Percentiles rank a stretch among this genome's conserved stretches.
These are phyloP conservation scores for Sporobolomyces phaffii DNA, from an alignment of 768 basidiomycete genomes.

Conservation along the genomic window DNA sequence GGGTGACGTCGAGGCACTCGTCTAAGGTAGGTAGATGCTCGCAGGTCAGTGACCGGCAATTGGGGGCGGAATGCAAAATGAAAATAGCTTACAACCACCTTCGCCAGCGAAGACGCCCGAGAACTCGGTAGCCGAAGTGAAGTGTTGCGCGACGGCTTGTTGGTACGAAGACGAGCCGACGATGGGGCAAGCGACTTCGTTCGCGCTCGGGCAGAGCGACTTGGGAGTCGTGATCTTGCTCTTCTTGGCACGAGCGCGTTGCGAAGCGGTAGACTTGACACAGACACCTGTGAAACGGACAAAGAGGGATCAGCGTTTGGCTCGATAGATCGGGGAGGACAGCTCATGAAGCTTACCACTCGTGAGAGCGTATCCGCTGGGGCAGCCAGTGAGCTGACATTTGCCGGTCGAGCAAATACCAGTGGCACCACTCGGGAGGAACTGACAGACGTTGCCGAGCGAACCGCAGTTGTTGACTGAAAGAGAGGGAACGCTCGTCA, in stretches of 20 bases:
- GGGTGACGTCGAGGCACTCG: conserved; percentile 54
- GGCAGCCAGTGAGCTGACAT: conserved; percentile 20
- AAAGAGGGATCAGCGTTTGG: too few species aligned
- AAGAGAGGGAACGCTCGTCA: too few species aligned
- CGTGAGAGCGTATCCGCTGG: conserved; percentile 16
- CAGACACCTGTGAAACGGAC: conserved; percentile 18
- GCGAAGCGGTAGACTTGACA: conserved; percentile 18
- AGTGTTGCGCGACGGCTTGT: conserved; percentile 27
- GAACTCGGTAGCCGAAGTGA: conserved; percentile 20
- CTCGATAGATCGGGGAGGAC: too few species aligned
- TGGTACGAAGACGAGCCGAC: conserved; percentile 25
- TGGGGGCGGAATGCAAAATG: neutral
- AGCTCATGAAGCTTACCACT: conserved; percentile 1
- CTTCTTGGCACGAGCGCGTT: conserved; percentile 27
- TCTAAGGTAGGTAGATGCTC: neutral
- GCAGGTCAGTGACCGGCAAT: neutral
- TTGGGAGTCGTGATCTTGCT: conserved; percentile 8
- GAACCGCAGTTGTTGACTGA: conserved; percentile 33
- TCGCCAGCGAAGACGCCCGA: conserved; percentile 18
- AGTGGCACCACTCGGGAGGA: conserved; percentile 20
- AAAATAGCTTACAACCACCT: conserved; percentile 12
- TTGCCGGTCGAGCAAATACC: conserved; percentile 14
- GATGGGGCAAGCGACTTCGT: conserved; percentile 33
- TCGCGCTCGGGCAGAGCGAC: conserved; percentile 17
- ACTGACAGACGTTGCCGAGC: conserved; percentile 16